Evolutionary conservation across 2,329 filamentous ascomycete species (phyloP), one percentile per base, ranked within the genome.

Genomic region (Aulographum hederae): DNA sequence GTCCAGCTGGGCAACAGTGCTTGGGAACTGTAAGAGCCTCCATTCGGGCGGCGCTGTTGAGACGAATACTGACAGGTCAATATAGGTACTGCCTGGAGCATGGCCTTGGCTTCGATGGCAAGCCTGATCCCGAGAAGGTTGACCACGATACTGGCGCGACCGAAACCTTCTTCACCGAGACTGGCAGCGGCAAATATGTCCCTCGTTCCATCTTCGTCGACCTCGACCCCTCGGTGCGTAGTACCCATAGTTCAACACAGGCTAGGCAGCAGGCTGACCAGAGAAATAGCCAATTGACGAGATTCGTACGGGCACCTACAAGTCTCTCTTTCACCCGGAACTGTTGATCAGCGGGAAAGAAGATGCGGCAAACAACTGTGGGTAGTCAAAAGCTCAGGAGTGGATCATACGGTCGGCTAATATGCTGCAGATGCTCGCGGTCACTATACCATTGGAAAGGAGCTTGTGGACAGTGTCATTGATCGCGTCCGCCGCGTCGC

Each of bases 361-460:
- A 54, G 74, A 78, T 66, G 73, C 74, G 36, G 72, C 73, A 58
- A 78, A 78, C 61, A 79, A 79, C 64, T 79, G 64, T 67, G 52
- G 32, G 58, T 38, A 13, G 6, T n/a, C 15, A 14, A 26, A 23
- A 23, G n/a, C n/a, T n/a, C 10, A 10, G 8, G 23, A 15, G n/a
- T 13, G 10, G 17, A n/a, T 14, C n/a, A 11, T n/a, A 31, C n/a
- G 5, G 5, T n/a, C 3, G n/a, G 34, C 6, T 37, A 37, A 35
- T 18, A 33, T 23, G 25, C 20, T 10, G 13, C 37, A 68, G 64
- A 78, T 47, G 74, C 74, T 43, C 73, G 73, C 60, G 74, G 74
- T 35, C 73, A 79, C 59, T 78, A 79, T 58, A 78, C 74, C 44
- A 72, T 78, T 44, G 74, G 74, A 58, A 78, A 78, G 65, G 73